Conservation (phyloP, 352 stramenopile genomes). For the Globisporangium paroecandrum region DNA sequence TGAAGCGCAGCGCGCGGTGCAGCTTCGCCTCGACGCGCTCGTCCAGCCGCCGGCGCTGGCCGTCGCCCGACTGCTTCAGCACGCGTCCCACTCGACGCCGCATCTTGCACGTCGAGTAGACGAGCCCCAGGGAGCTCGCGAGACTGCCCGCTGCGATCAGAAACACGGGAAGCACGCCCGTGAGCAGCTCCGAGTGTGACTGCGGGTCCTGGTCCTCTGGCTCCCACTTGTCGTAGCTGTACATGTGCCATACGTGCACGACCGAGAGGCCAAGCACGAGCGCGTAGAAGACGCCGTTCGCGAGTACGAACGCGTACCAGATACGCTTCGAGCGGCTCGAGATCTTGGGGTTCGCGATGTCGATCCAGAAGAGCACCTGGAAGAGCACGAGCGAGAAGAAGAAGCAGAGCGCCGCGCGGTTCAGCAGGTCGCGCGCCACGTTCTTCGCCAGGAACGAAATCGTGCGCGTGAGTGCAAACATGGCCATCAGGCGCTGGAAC, state of each 20-base stretch:
- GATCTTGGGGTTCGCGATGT: slow-evolving; percentile 82
- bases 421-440: slow-evolving; percentile 50
- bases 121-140: slow-evolving; percentile 54
- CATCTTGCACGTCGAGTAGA: slow-evolving; percentile 81
- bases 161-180: slow-evolving; percentile 58
- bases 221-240: slow-evolving; percentile 18
- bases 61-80: slow-evolving; percentile 42
- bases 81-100: slow-evolving; percentile 63
- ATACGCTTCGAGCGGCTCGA: slow-evolving; percentile 70
- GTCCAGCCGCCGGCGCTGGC: slow-evolving; percentile 44
- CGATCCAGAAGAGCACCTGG: slow-evolving; percentile 84
- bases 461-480: slow-evolving; percentile 57
- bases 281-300: slow-evolving; percentile 75
- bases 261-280: slow-evolving; percentile 58
- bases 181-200: slow-evolving; percentile 30
- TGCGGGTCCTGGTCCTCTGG: slow-evolving; percentile 17
- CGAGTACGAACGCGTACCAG: slow-evolving; percentile 66
- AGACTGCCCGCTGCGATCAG: slow-evolving; percentile 70
- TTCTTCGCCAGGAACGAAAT: slow-evolving; percentile 46
- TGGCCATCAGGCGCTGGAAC: slow-evolving; percentile 69
- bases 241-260: slow-evolving; percentile 34
- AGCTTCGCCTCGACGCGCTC: slow-evolving; percentile 64
- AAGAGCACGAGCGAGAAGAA: slow-evolving; percentile 88
- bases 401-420: slow-evolving; percentile 68
- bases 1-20: slow-evolving; percentile 71